Evolutionary conservation across 139 green algal species (phyloP).

Genomic region (Haematococcus sp.): DNA sequence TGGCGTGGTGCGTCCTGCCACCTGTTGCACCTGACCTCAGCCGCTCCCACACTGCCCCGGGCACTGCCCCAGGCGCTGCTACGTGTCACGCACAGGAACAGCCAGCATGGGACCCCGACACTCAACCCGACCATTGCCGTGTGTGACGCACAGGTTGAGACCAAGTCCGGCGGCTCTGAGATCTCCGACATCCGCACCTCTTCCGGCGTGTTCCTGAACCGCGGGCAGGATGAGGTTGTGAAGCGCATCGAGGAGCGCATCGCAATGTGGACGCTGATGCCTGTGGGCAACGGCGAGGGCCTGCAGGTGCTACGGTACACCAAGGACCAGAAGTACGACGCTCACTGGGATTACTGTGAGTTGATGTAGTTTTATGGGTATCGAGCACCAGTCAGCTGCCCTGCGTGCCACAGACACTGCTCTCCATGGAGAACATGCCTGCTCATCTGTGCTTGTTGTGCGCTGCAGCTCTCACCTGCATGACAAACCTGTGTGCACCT

Average conservation of each 20-base stretch:
- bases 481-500: background rate
- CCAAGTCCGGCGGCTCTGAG: constrained; percentile 18
- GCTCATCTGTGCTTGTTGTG: background rate
- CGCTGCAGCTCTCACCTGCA: too few relatives aligned
- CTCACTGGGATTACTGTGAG: constrained; percentile 25
- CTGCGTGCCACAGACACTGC: too few relatives aligned
- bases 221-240: constrained; percentile 24
- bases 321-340: constrained; percentile 53
- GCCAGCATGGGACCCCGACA: too few relatives aligned
- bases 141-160: background rate
- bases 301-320: constrained; percentile 75
- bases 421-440: too few relatives aligned
- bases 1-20: constrained; percentile 25
- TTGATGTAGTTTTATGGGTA: too few relatives aligned
- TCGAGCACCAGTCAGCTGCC: too few relatives aligned
- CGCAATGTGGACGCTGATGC: constrained; percentile 47
- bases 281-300: constrained; percentile 54
- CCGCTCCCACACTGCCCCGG: too few relatives aligned
- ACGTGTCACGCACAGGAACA: too few relatives aligned
- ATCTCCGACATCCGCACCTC: constrained; percentile 47
- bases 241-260: constrained; percentile 45
- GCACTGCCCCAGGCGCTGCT: too few relatives aligned
- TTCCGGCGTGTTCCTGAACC: constrained; percentile 33
- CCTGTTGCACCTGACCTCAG: too few relatives aligned
- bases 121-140: too few relatives aligned